Evolutionary conservation across 495 filamentous ascomycete species (phyloP).

Genomic region (Penicillium goetzii): DNA sequence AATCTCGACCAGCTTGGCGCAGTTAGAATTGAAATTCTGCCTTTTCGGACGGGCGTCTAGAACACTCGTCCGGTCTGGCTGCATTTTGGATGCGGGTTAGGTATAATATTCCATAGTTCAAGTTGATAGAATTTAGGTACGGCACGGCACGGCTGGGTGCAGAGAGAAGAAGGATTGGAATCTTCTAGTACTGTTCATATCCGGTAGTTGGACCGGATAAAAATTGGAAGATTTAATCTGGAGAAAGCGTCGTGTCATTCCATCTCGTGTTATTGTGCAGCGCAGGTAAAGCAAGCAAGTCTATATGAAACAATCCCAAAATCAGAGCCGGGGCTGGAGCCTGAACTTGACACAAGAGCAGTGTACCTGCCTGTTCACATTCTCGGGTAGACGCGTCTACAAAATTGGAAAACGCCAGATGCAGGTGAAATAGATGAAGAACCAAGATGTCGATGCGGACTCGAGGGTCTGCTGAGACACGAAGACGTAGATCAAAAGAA

Average conservation of each 20-base stretch:
- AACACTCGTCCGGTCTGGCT: neutral
- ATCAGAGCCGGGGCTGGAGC: neutral
- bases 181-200: neutral
- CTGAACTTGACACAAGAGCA: neutral
- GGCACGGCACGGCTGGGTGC: neutral
- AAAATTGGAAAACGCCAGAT: constrained; percentile 8
- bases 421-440: constrained; percentile 8
- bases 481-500: neutral
- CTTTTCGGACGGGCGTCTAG: neutral
- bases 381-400: constrained; percentile 13
- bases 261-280: neutral
- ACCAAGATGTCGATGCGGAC: neutral
- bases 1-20: neutral
- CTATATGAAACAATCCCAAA: neutral
- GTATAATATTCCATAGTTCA: neutral
- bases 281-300: neutral
- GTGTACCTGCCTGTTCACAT: neutral
- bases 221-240: neutral
- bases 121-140: neutral
- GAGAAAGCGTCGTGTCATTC: neutral
- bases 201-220: neutral
- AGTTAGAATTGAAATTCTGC: neutral
- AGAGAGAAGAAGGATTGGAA: neutral
- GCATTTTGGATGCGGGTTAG: neutral
- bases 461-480: neutral